Percentiles rank a stretch among this genome's conserved stretches.
Conservation (phyloP, 495 filamentous ascomycete species). For the Zalerion maritima region DNA sequence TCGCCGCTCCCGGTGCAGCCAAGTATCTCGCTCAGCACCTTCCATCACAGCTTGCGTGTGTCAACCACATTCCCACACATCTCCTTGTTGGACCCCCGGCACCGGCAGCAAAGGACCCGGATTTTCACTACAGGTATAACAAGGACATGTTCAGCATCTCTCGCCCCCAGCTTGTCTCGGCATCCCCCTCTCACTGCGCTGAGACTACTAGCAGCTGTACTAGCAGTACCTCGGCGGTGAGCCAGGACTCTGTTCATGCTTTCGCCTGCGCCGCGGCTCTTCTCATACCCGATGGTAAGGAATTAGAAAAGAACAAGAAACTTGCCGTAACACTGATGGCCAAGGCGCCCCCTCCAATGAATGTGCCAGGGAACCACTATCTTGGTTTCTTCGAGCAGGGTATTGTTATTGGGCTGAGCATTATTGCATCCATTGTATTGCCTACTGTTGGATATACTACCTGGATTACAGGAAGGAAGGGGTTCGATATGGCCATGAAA, state of each 20-base stretch:
- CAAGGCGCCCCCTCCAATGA: conserved; percentile 21
- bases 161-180: conserved; percentile 23
- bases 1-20: conserved; percentile 27
- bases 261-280: too few relatives aligned
- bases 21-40: conserved; percentile 41
- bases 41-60: conserved; percentile 26
- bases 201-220: too few relatives aligned
- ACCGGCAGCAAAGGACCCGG: conserved; percentile 14
- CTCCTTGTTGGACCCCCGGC: conserved; percentile 32
- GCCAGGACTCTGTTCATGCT: too few relatives aligned
- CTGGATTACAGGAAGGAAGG: conserved; percentile 5
- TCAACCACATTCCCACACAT: conserved; percentile 36
- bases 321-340: too few relatives aligned
- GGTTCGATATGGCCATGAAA: conserved; percentile 2
- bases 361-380: conserved; percentile 19
- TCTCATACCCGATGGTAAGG: too few relatives aligned
- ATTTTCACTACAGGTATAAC: conserved; percentile 22
- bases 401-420: conserved; percentile 22
- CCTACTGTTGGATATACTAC: conserved; percentile 3
- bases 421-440: conserved; percentile 6
- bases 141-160: conserved; percentile 23
- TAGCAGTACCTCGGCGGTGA: too few relatives aligned
- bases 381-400: conserved; percentile 41
- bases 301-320: too few relatives aligned
- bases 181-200: too few relatives aligned